Base-by-base conservation (phyloP, 1,284 basidiomycete species). In the Cerrena zonata region DNA sequence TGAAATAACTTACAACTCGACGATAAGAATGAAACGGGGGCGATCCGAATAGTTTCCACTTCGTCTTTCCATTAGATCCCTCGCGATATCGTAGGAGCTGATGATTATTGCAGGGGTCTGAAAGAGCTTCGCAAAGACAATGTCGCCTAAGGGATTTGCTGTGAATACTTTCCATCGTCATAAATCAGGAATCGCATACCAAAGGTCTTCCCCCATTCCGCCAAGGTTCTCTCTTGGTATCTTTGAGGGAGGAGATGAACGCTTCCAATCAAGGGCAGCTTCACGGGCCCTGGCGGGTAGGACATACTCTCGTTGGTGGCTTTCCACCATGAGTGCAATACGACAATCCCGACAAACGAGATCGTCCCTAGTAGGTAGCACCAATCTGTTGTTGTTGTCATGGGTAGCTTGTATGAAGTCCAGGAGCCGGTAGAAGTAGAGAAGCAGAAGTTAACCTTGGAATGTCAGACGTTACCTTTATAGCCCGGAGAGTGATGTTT, bases 241-340 rank as follows among this genome's bases (percentile, higher is more conserved):
- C 58, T 51, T 15, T 52, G 43, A 2, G 73, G 69, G 47, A 80
- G 68, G 51, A 79, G 75, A 24, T 75, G 69, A 23, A 70, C 61
- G 54, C 79, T 80, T 2, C 78, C 78, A 30, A 80, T 63, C 50
- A 79, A 56, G 0, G 76, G 76, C 12, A 71, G 58, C 5, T 69
- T 65, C 37, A 55, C 67, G 7, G 78, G 78, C 1, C 78, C 78
- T 2, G 78, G 77, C 21, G 78, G 77, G 10, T 60, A 49, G 39
- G 36, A 60, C n/a, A n/a, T n/a, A n/a, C n/a, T n/a, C n/a, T n/a
- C n/a, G n/a, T n/a, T n/a, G n/a, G n/a, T n/a, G n/a, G n/a, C n/a
- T n/a, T n/a, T n/a, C n/a, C n/a, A n/a, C n/a, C n/a, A n/a, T n/a
- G n/a, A n/a, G n/a, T n/a, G n/a, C n/a, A n/a, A n/a, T n/a, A n/a